Percentiles rank a stretch among this genome's conserved stretches.
Evolutionary conservation across 352 stramenopile genomes (phyloP).

Genomic region (Phytophthora chlamydospora): DNA sequence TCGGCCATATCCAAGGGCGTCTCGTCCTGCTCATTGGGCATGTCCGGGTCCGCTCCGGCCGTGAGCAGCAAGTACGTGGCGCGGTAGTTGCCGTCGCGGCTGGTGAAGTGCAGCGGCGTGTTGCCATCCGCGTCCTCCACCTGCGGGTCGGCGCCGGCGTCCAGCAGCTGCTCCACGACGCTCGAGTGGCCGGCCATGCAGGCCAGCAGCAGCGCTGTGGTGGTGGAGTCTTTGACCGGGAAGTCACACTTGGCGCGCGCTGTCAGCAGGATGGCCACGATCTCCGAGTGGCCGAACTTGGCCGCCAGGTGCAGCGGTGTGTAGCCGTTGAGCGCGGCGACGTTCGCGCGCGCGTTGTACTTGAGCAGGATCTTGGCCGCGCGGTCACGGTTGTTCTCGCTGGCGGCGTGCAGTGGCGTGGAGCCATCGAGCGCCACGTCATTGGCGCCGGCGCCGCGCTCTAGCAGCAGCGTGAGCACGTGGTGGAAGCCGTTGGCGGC

Average conservation of each 20-base stretch:
- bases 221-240: constrained; percentile 41
- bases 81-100: constrained; percentile 76
- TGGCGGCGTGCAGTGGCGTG: constrained; percentile 63
- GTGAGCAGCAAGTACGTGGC: constrained; percentile 80
- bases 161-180: constrained; percentile 75
- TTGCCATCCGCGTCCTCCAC: constrained; percentile 81
- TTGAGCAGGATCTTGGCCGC: constrained; percentile 64
- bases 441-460: constrained; percentile 65
- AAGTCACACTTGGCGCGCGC: constrained; percentile 58
- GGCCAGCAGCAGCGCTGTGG: constrained; percentile 80
- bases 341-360: constrained; percentile 56
- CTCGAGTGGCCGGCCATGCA: constrained; percentile 56
- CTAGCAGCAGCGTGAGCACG: constrained; percentile 73
- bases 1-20: constrained; percentile 83
- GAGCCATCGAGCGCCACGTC: constrained; percentile 58
- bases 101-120: constrained; percentile 82
- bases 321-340: constrained; percentile 50
- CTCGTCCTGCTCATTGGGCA: constrained; percentile 82
- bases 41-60: constrained; percentile 83
- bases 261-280: constrained; percentile 54
- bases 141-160: constrained; percentile 75
- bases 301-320: constrained; percentile 68
- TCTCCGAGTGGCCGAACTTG: constrained; percentile 54
- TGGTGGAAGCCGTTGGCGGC: constrained; percentile 58
- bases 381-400: constrained; percentile 64